A percentile compares a stretch with the other conserved stretches of the same genome.
Evolutionary conservation across 768 basidiomycete genomes (phyloP).

Genomic region (Amanita pseudoporphyria): DNA sequence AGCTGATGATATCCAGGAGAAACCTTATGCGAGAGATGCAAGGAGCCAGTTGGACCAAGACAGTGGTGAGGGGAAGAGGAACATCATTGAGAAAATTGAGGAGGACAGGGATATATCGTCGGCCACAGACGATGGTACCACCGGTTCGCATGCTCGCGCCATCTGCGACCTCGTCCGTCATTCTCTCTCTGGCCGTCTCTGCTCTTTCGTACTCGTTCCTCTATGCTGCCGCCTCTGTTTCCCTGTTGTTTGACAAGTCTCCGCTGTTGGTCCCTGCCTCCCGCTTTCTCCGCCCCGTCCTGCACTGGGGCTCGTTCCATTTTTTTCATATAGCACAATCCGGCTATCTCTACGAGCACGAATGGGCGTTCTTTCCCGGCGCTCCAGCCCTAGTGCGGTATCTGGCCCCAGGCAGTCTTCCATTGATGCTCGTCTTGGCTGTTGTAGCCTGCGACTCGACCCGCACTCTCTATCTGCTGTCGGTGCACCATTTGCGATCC

Average conservation of each 20-base stretch:
- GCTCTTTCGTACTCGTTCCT: conserved; percentile 16
- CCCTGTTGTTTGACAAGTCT: conserved; percentile 32
- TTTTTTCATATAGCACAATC: conserved; percentile 59
- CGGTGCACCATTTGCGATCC: conserved; percentile 44
- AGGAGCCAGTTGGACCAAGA: conserved; percentile 55
- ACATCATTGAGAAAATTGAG: conserved; percentile 46
- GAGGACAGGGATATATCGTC: conserved; percentile 13
- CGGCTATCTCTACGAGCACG: conserved; percentile 59
- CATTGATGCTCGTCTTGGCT: conserved; percentile 26
- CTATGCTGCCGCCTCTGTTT: conserved; percentile 15
- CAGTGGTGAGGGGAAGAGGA: conserved; percentile 50
- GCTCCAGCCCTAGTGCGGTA: conserved; percentile 44
- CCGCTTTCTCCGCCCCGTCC: conserved; percentile 18
- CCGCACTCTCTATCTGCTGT: conserved; percentile 45
- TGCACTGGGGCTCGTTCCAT: conserved; percentile 89
- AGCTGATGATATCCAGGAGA: conserved; percentile 40
- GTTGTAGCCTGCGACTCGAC: conserved; percentile 32
- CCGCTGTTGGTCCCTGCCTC: conserved; percentile 18
- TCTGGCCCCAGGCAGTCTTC: conserved; percentile 8
- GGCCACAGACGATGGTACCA: conserved; percentile 2
- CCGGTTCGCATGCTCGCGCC: conserved; percentile 5
- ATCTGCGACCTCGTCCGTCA: conserved; percentile 3
- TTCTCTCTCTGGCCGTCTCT: conserved; percentile 8
- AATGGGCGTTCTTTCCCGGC: conserved; percentile 84
- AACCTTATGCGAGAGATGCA: conserved; percentile 34